Conservation (phyloP, 257 asterid species). For the Solanum chiquidenum region DNA sequence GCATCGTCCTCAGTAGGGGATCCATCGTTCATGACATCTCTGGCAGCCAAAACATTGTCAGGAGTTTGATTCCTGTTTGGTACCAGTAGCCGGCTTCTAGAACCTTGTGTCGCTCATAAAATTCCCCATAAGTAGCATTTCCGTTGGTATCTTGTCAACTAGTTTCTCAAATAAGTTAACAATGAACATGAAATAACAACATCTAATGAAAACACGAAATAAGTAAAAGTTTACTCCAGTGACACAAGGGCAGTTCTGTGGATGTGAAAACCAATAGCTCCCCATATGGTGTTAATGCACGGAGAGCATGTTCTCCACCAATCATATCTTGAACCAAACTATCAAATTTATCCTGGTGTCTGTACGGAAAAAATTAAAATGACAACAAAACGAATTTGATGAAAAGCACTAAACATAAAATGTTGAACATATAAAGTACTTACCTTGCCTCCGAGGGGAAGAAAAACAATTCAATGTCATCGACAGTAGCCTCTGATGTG, state of each 20-base stretch:
- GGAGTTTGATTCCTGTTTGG: background rate
- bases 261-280: slow-evolving; percentile 77
- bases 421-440: background rate
- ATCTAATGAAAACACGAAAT: background rate
- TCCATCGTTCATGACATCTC: background rate
- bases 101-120: slow-evolving; percentile 28
- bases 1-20: background rate
- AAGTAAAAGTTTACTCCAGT: slow-evolving; percentile 51
- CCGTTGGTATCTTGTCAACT: slow-evolving; percentile 40
- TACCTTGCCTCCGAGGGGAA: slow-evolving; percentile 45
- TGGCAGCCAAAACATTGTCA: background rate
- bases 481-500: slow-evolving; percentile 26
- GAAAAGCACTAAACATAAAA: background rate
- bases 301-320: slow-evolving; percentile 38
- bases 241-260: slow-evolving; percentile 35
- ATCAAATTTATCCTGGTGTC: slow-evolving; percentile 32
- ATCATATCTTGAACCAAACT: slow-evolving; percentile 43
- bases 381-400: background rate
- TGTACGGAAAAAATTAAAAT: background rate
- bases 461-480: slow-evolving; percentile 59
- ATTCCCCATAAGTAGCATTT: slow-evolving; percentile 73
- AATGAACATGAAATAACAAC: background rate
- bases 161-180: background rate
- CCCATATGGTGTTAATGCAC: slow-evolving; percentile 32
- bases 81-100: background rate